A percentile compares a stretch with the other conserved stretches of the same genome.
Conservation (phyloP, 768 basidiomycete species). For the Suillus weaverae region DNA sequence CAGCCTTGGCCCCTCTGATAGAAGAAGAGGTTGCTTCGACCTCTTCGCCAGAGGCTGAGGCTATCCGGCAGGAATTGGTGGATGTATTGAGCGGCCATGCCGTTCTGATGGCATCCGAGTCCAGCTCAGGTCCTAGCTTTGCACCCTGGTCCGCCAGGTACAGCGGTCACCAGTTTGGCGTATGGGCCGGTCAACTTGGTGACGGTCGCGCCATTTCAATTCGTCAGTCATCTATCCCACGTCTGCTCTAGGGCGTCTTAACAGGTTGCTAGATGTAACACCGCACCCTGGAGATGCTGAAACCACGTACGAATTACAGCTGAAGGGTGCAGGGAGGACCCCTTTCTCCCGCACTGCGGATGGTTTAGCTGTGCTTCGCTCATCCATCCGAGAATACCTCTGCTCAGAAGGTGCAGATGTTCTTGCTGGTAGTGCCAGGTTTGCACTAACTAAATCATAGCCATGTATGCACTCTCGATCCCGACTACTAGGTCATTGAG, state of each 20-base stretch:
- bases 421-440: background rate
- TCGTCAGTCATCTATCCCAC: slow-evolving; percentile 37
- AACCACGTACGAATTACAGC: slow-evolving; percentile 77
- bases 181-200: slow-evolving; percentile 92
- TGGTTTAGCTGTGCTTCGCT: slow-evolving; percentile 92
- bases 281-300: slow-evolving; percentile 61
- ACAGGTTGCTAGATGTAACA: slow-evolving; percentile 59
- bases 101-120: slow-evolving; percentile 54
- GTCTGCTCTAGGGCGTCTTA: slow-evolving; percentile 10
- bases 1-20: slow-evolving; percentile 42
- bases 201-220: slow-evolving; percentile 96
- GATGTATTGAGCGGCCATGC: slow-evolving; percentile 81
- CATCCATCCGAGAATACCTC: slow-evolving; percentile 91
- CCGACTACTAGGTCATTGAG: slow-evolving; percentile 88
- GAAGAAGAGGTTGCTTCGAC: slow-evolving; percentile 29
- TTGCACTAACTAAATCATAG: slow-evolving; percentile 45
- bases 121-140: slow-evolving; percentile 27
- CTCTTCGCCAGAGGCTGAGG: slow-evolving; percentile 33
- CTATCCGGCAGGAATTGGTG: slow-evolving; percentile 67
- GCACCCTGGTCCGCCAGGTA: slow-evolving; percentile 86
- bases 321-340: slow-evolving; percentile 93
- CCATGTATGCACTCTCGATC: slow-evolving; percentile 78
- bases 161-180: slow-evolving; percentile 88
- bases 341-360: slow-evolving; percentile 93
- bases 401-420: slow-evolving; percentile 73